Base-by-base conservation (phyloP, 1,139 yeast genomes). In the Chernovozyma aurita region DNA sequence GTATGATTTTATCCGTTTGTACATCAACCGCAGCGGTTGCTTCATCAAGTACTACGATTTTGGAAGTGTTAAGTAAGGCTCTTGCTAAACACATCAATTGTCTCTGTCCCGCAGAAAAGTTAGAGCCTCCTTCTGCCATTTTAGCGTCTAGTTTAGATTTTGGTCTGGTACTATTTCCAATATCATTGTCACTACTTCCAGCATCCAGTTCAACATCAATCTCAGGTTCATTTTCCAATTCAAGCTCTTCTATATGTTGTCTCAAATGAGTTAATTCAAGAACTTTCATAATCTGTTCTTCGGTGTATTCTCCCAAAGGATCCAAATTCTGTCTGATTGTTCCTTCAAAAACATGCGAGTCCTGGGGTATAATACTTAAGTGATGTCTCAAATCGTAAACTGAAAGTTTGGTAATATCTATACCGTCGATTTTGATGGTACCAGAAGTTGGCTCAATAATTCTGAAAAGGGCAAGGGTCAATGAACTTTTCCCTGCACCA, bases 1-100 rank as follows among this genome's bases (percentile, higher is more conserved):
- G 95, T 36, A 85, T 77, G 37, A 83, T 71, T 44, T 72, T 73
- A 49, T 85, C 95, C 0, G 95, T 85, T 51, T 82, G 83, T 15
- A 81, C 78, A 54, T 85, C 95, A 22, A 85, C 90, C 2, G 92
- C 83, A 0, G 95, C 90, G 0, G 95, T 85, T 1, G 95, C 95
- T 57, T 85, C 95, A 52, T 85, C 95, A 32, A 85, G 61, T 15
- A 85, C 75, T 39, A 85, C 61, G 21, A 85, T 74, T 42, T 73
- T 77, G 2, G 88, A 76, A 12, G 73, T 68, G 35, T 49, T 57
- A 43, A 85, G 63, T 33, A 85, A 61, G 0, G 90, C 94, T 38
- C 95, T 69, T 0, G 90, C 85, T 24, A 85, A 62, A 45, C 92
- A 84, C 58, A 85, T 63, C 34, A 85, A 61, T 57, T 85, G 95